Evolutionary conservation across 2,329 filamentous ascomycete genomes (phyloP).

Genomic region (Curvularia sp.): DNA sequence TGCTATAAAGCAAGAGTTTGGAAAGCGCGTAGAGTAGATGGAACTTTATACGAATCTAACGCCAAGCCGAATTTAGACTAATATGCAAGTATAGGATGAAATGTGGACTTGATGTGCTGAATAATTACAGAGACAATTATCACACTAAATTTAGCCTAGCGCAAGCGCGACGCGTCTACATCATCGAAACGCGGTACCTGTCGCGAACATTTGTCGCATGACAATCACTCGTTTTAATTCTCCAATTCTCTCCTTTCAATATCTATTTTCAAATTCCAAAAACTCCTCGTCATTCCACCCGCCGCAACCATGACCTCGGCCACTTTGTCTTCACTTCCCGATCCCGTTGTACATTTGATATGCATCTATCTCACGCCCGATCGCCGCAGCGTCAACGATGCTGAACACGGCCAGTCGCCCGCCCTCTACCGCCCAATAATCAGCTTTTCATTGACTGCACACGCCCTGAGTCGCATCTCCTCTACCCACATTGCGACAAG

Average conservation of each 20-base stretch:
- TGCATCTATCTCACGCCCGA: conserved; percentile 13
- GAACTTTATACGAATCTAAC: neutral
- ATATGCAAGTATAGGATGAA: neutral
- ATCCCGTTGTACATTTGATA: conserved; percentile 16
- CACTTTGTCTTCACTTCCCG: conserved; percentile 11
- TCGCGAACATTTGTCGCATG: neutral
- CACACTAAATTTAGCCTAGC: conserved; percentile 8
- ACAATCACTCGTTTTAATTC: conserved; percentile 1
- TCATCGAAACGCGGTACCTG: conserved; percentile 17
- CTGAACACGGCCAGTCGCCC: conserved; percentile 9
- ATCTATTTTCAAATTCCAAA: neutral
- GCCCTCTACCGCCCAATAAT: conserved; percentile 18
- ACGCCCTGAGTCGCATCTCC: conserved; percentile 14
- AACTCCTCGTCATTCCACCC: neutral
- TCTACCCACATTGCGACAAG: conserved; percentile 15
- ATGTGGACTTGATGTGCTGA: neutral
- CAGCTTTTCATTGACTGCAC: conserved; percentile 11
- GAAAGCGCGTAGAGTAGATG: neutral
- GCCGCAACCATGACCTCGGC: neutral
- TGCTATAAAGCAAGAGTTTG: no score
- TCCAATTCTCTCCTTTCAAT: neutral
- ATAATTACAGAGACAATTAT: neutral
- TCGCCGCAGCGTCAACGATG: conserved; percentile 12
- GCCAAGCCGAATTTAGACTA: neutral
- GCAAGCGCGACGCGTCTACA: conserved; percentile 17